Percentiles rank a stretch among this genome's conserved stretches.
Evolutionary conservation across 441 rosid genomes (phyloP).

Genomic region (Populus tomentosa): DNA sequence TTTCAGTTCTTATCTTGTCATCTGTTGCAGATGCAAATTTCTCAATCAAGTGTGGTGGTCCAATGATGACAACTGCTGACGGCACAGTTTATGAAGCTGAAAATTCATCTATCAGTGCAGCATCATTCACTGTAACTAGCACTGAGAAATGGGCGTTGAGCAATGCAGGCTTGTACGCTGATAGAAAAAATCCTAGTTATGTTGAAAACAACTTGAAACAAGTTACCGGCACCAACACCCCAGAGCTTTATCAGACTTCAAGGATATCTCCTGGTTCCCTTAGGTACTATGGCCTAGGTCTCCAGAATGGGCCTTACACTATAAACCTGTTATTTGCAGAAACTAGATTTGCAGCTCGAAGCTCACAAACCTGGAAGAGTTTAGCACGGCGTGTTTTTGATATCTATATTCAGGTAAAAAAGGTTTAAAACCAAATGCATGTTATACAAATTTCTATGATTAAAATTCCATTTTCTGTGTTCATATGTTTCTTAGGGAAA

Average conservation of each 20-base stretch:
- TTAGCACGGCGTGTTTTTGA: slow-evolving; percentile 53
- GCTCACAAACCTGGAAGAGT: slow-evolving; percentile 32
- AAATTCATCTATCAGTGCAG: slow-evolving; percentile 33
- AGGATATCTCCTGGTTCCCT: slow-evolving; percentile 42
- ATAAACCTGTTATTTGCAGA: slow-evolving; percentile 51
- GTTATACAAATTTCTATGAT: neutral
- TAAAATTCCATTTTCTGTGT: neutral
- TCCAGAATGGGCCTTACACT: slow-evolving; percentile 38
- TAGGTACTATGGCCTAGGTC: slow-evolving; percentile 45
- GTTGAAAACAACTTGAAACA: slow-evolving; percentile 11
- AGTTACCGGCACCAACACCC: slow-evolving; percentile 21
- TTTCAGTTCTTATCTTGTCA: neutral
- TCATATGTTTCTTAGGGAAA: slow-evolving; percentile 24
- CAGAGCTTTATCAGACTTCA: slow-evolving; percentile 32
- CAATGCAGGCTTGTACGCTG: slow-evolving; percentile 44
- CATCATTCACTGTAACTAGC: slow-evolving; percentile 30
- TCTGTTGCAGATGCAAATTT: slow-evolving; percentile 47
- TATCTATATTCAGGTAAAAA: slow-evolving; percentile 39
- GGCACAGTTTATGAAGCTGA: slow-evolving; percentile 43
- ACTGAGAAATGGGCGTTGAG: slow-evolving; percentile 65
- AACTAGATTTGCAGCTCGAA: slow-evolving; percentile 29
- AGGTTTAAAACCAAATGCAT: neutral
- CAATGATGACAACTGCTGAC: slow-evolving; percentile 18
- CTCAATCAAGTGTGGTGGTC: slow-evolving; percentile 59
- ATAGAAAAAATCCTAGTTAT: slow-evolving; percentile 27